Conservation (phyloP, 2,329 filamentous ascomycete species). For the Ilyonectria robusta region DNA sequence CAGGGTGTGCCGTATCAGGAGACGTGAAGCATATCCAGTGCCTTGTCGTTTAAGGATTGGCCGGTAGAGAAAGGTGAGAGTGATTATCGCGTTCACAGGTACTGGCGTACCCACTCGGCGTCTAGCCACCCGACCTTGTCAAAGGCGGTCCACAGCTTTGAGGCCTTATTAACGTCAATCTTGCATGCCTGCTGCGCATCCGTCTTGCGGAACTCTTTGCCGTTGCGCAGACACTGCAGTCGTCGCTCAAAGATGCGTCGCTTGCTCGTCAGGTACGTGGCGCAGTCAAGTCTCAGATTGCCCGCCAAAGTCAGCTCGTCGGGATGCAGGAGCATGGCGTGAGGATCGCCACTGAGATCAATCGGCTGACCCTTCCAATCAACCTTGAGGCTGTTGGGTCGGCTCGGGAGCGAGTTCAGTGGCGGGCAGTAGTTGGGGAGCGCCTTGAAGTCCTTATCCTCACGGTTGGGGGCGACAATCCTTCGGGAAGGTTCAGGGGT, state of each 20-base stretch:
- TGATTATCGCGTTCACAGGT: conserved; percentile 44
- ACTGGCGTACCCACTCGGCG: conserved; percentile 58
- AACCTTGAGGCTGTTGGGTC: conserved; percentile 81
- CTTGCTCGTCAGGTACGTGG: conserved; percentile 93
- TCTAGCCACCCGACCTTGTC: conserved; percentile 90
- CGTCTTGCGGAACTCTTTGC: conserved; percentile 94
- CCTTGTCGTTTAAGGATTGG: neutral
- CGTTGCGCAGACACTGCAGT: conserved; percentile 75
- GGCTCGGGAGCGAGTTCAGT: conserved; percentile 73
- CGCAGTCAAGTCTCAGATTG: conserved; percentile 85
- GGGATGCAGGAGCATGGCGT: conserved; percentile 79
- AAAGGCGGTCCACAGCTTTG: conserved; percentile 91
- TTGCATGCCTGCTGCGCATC: conserved; percentile 97
- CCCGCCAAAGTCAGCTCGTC: conserved; percentile 85
- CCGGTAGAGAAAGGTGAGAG: neutral
- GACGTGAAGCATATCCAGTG: conserved; percentile 2
- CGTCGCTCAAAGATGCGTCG: conserved; percentile 88
- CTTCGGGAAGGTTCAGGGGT: conserved; percentile 67
- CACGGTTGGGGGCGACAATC: conserved; percentile 75
- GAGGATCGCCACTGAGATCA: conserved; percentile 80
- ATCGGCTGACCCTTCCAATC: conserved; percentile 89
- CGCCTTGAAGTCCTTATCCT: conserved; percentile 84
- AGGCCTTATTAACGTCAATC: conserved; percentile 98
- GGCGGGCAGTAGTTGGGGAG: conserved; percentile 83
- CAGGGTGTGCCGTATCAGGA: neutral